Evolutionary conservation across 345 rosid species (phyloP).

Genomic region (Eucalyptus regnans): DNA sequence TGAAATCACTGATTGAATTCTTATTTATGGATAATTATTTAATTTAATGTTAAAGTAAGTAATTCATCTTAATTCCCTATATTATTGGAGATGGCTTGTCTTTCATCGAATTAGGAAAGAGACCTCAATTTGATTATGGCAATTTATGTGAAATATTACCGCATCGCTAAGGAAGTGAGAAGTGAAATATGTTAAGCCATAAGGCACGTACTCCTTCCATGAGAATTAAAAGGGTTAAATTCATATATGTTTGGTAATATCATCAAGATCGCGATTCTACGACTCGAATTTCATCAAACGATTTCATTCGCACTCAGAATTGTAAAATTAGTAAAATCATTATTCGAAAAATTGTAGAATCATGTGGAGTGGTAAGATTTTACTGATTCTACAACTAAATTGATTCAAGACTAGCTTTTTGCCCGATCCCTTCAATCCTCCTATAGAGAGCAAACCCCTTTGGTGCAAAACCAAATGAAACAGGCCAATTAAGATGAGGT

Average conservation of each 20-base stretch:
- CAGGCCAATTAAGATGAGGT: not conserved
- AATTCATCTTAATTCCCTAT: not conserved
- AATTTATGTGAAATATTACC: too few species aligned
- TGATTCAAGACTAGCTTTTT: not conserved
- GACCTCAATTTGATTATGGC: not conserved
- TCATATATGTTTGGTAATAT: not conserved
- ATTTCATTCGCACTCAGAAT: not conserved
- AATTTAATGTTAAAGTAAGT: not conserved
- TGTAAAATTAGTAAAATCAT: fast-evolving
- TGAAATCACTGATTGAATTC: not conserved
- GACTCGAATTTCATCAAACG: not conserved
- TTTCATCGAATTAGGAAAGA: not conserved
- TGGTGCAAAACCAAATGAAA: not conserved
- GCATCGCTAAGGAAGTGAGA: not conserved
- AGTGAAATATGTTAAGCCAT: not conserved
- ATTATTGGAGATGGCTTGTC: not conserved
- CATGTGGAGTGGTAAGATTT: not conserved
- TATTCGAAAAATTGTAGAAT: not conserved
- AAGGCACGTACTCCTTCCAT: not conserved
- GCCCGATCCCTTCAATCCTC: not conserved
- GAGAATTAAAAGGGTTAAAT: not conserved
- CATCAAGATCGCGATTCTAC: fast-evolving
- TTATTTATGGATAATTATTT: not conserved
- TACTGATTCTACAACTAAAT: not conserved
- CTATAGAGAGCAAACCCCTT: not conserved